A percentile compares a stretch with the other conserved stretches of the same genome.
Evolutionary conservation across 192 early-diverging fungal genomes (phyloP).

Genomic region (Entophlyctis helioformis): DNA sequence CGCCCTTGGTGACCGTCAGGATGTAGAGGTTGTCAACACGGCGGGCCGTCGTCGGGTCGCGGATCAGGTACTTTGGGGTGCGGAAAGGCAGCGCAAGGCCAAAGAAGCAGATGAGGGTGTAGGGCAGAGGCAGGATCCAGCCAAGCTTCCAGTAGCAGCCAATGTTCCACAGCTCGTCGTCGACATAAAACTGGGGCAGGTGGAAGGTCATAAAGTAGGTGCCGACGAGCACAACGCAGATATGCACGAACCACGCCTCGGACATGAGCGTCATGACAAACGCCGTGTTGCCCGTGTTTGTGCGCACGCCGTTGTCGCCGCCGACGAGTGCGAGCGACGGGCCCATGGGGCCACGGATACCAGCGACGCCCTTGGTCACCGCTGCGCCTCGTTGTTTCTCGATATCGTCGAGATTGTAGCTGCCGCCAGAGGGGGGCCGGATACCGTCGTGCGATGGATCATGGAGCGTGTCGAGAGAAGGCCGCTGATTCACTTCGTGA

Average conservation of each 20-base stretch:
- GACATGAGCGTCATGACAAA: slow-evolving; percentile 27
- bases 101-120: slow-evolving; percentile 41
- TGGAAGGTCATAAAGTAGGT: slow-evolving; percentile 36
- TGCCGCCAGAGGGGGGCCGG: too few relatives aligned
- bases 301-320: too few relatives aligned
- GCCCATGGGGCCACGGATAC: too few relatives aligned
- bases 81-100: slow-evolving; percentile 36
- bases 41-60: slow-evolving; percentile 6
- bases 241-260: slow-evolving; percentile 37
- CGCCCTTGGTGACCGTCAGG: slow-evolving; percentile 42
- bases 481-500: too few relatives aligned
- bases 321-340: too few relatives aligned
- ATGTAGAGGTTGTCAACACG: slow-evolving; percentile 46
- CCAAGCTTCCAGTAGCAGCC: slow-evolving; percentile 44
- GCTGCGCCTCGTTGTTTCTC: too few relatives aligned
- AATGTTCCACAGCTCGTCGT: slow-evolving; percentile 34
- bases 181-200: slow-evolving; percentile 20
- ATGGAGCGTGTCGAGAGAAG: too few relatives aligned
- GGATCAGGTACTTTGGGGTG: slow-evolving; percentile 20
- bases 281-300: slow-evolving; percentile 30
- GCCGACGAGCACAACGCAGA: slow-evolving; percentile 25
- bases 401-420: too few relatives aligned
- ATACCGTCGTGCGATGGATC: too few relatives aligned
- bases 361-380: too few relatives aligned
- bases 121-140: slow-evolving; percentile 41